phyloP scores from a whole-genome alignment of 495 filamentous ascomycete species.

The Aspergillus cristatus region DNA sequence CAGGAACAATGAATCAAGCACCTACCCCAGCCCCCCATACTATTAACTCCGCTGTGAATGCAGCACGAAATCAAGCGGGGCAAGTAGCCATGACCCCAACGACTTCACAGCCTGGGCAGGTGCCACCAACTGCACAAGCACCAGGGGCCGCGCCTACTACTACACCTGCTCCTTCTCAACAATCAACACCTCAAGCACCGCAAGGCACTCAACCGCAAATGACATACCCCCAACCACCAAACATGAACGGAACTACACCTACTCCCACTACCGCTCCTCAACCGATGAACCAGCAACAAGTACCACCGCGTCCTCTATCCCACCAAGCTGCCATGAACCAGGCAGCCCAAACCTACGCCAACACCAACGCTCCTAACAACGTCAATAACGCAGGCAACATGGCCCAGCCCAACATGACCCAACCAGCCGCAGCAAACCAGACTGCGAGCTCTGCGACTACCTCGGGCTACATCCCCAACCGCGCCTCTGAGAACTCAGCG shows the following conservation, averaged over 20 bases:
- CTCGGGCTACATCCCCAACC: slow-evolving; percentile 41
- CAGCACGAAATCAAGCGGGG: slow-evolving; percentile 38
- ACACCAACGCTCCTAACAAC: slow-evolving; percentile 20
- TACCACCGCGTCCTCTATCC: slow-evolving; percentile 48
- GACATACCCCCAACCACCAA: slow-evolving; percentile 27
- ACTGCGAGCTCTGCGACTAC: too few species aligned
- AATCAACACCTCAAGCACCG: slow-evolving; percentile 29
- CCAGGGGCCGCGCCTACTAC: slow-evolving; percentile 14
- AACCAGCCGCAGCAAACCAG: slow-evolving; percentile 22
- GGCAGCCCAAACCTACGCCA: slow-evolving; percentile 50
- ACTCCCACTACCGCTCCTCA: slow-evolving; percentile 30
- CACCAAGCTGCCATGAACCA: slow-evolving; percentile 54
- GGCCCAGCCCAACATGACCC: slow-evolving; percentile 24
- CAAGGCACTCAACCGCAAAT: slow-evolving; percentile 39
- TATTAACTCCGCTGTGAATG: slow-evolving; percentile 44
- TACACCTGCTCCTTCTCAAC: slow-evolving; percentile 15
- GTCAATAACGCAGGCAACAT: slow-evolving; percentile 24
- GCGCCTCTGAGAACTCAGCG: slow-evolving; percentile 33
- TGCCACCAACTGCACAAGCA: slow-evolving; percentile 27
- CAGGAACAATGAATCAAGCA: slow-evolving; percentile 25
- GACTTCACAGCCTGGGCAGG: slow-evolving; percentile 28
- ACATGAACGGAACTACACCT: slow-evolving; percentile 29
- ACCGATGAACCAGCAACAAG: slow-evolving; percentile 32
- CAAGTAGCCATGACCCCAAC: slow-evolving; percentile 32
- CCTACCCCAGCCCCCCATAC: slow-evolving; percentile 41